These are phyloP conservation scores for Geosmithia flava DNA, from an alignment of 2,329 filamentous ascomycete genomes.

Conservation along the genomic window DNA sequence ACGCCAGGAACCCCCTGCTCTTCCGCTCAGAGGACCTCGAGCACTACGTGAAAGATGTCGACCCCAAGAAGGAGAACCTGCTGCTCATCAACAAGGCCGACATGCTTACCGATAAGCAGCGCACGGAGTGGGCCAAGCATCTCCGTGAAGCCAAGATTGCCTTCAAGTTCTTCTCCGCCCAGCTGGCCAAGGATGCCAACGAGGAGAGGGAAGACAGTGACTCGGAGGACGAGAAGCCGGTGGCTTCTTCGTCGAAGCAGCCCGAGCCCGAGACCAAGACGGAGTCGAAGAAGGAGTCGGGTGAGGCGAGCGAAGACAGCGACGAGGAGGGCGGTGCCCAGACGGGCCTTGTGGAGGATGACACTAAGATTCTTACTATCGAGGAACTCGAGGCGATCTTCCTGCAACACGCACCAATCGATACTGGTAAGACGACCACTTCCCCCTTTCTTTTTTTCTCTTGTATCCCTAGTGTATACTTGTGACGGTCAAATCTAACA, in stretches of 20 bases:
- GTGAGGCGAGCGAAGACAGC: conserved; percentile 15
- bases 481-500: background rate
- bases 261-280: background rate
- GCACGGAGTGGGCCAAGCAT: conserved; percentile 74
- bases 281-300: conserved; percentile 22
- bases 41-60: conserved; percentile 85
- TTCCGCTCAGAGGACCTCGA: conserved; percentile 94
- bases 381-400: conserved; percentile 89
- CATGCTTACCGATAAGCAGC: conserved; percentile 88
- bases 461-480: background rate
- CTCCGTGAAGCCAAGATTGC: conserved; percentile 71
- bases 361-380: conserved; percentile 76
- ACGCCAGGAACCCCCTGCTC: conserved; percentile 85
- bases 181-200: conserved; percentile 78
- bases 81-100: conserved; percentile 97
- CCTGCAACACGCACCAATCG: conserved; percentile 52
- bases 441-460: background rate
- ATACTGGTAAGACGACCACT: conserved; percentile 28
- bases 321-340: conserved; percentile 20
- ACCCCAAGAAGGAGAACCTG: conserved; percentile 78
- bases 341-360: conserved; percentile 29
- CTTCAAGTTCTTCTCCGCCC: conserved; percentile 94
- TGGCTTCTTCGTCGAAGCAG: conserved; percentile 2
- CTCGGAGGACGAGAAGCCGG: conserved; percentile 19
- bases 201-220: conserved; percentile 52